These are phyloP conservation scores for Plectosphaerella sp. DNA, from an alignment of 2,329 filamentous ascomycete genomes.

Conservation along the genomic window DNA sequence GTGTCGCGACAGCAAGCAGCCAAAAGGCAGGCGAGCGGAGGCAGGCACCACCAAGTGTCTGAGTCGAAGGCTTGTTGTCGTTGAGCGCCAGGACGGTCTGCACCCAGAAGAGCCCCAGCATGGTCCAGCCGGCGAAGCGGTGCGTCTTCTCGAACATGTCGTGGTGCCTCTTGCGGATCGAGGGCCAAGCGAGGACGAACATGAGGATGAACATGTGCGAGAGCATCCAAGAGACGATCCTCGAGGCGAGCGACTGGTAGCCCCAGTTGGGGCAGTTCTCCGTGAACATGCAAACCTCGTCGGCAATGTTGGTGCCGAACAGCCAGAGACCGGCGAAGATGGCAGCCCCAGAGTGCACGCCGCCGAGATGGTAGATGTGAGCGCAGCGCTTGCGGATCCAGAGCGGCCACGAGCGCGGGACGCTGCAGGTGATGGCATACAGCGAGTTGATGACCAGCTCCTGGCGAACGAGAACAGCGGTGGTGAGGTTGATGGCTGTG, in stretches of 20 bases:
- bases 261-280: conserved; percentile 13
- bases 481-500: conserved; percentile 42
- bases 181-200: conserved; percentile 59
- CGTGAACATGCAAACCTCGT: conserved; percentile 2
- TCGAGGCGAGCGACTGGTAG: conserved; percentile 34
- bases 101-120: conserved; percentile 58
- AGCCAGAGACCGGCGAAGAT: conserved; percentile 46
- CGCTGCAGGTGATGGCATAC: conserved; percentile 38
- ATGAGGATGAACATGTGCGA: conserved; percentile 54
- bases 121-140: conserved; percentile 69
- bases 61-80: conserved; percentile 28
- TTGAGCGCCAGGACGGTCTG: conserved; percentile 54
- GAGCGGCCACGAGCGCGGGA: conserved; percentile 42
- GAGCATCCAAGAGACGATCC: conserved; percentile 53
- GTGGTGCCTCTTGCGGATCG: conserved; percentile 58
- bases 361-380: conserved; percentile 49
- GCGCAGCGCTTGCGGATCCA: conserved; percentile 41
- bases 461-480: conserved; percentile 48
- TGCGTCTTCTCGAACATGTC: conserved; percentile 68
- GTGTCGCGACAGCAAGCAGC: conserved; percentile 61
- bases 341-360: conserved; percentile 45
- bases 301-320: conserved; percentile 30
- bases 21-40: conserved; percentile 51
- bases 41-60: conserved; percentile 29
- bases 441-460: conserved; percentile 48